Percentiles rank a stretch among this genome's conserved stretches.
Conservation (phyloP, 2,329 filamentous ascomycete species). For the Biscogniauxia sp. region DNA sequence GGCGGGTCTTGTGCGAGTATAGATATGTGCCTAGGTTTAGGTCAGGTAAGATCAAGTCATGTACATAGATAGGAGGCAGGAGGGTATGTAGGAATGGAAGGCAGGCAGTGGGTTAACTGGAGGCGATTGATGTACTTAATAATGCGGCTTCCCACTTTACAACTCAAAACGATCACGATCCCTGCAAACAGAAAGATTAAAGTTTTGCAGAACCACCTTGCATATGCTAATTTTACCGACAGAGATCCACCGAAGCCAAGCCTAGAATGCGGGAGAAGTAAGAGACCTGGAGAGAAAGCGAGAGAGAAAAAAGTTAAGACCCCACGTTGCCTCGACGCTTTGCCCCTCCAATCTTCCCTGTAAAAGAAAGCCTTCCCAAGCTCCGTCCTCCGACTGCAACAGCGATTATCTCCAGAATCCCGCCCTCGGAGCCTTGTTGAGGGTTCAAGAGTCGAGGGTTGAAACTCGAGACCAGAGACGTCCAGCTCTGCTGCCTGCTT, state of each 20-base stretch:
- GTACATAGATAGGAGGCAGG: background rate
- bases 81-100: too few relatives aligned
- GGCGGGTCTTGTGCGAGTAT: too few relatives aligned
- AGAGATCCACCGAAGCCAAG: background rate
- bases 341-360: background rate
- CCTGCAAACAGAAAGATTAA: background rate
- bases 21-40: too few relatives aligned
- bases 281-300: too few relatives aligned
- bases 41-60: background rate
- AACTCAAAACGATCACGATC: background rate
- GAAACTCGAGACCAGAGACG: background rate
- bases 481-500: too few relatives aligned
- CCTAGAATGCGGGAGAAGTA: background rate
- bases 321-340: background rate
- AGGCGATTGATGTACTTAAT: too few relatives aligned
- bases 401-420: background rate
- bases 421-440: slow-evolving; percentile 1
- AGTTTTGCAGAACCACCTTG: too few relatives aligned
- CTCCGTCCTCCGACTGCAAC: background rate
- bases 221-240: too few relatives aligned
- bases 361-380: background rate
- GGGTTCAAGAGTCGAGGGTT: background rate
- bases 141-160: too few relatives aligned
- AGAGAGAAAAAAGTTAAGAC: background rate
- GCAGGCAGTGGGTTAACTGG: too few relatives aligned